Evolutionary conservation across 257 asterid genomes (phyloP).

Genomic region (Nicotiana tabacum): DNA sequence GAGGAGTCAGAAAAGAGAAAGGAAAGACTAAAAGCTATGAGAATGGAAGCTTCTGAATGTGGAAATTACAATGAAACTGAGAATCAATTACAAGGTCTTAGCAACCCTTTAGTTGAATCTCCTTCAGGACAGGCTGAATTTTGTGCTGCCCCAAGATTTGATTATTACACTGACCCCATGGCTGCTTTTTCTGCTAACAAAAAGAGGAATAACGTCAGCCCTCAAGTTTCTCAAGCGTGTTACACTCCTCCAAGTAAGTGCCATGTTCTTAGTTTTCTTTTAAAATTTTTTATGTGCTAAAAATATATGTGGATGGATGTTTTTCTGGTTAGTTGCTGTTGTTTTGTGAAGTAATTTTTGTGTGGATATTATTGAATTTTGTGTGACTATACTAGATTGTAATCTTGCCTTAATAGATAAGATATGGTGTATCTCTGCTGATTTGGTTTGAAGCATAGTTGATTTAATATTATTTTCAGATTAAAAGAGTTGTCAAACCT

Average conservation of each 20-base stretch:
- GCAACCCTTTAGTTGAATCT: constrained; percentile 61
- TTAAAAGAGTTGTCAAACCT: no score
- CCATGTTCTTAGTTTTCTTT: not conserved
- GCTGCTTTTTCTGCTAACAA: constrained; percentile 53
- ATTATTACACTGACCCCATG: constrained; percentile 79
- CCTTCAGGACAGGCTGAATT: constrained; percentile 14
- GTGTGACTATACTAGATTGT: not conserved
- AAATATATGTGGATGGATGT: not conserved
- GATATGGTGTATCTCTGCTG: not conserved
- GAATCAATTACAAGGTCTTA: constrained; percentile 30
- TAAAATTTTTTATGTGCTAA: not conserved
- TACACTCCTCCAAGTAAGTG: constrained; percentile 52
- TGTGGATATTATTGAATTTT: not conserved
- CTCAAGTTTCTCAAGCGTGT: constrained; percentile 46
- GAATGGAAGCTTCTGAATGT: constrained; percentile 50
- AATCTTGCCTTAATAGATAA: not conserved
- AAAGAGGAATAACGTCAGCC: constrained; percentile 10
- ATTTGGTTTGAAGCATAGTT: not conserved
- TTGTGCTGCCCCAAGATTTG: constrained; percentile 42
- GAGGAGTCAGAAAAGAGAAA: constrained; percentile 83
- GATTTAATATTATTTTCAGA: not conserved
- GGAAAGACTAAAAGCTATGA: constrained; percentile 76
- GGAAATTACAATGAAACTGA: constrained; percentile 19
- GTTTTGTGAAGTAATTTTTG: not conserved
- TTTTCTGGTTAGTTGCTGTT: not conserved